Evolutionary conservation across 148 eudicot species (phyloP), one percentile per base, ranked within the genome.

Genomic region (Dysphania ambrosioides): DNA sequence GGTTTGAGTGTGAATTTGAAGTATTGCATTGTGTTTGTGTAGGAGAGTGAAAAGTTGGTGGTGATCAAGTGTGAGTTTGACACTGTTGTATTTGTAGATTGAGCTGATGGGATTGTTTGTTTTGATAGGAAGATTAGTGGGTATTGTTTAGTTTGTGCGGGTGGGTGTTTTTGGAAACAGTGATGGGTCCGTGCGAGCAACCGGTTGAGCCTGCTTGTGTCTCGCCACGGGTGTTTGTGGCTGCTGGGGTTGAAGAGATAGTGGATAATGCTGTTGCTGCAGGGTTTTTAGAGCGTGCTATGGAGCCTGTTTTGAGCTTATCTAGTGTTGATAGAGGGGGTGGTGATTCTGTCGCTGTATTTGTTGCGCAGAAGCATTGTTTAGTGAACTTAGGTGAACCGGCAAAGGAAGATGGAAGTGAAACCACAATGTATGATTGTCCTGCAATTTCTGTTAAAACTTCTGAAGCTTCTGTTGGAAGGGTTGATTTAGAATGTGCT

Each of bases 131-230:
- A 35, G 6, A 4, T 5, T 34, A 27, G 1, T 57, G 51, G 66
- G 61, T 51, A 24, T 71, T 75, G 68, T 75, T 24, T 56, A 65
- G 44, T 30, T 62, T 80, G 66, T 75, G n/a, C 42, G 71, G 79
- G 30, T n/a, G n/a, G n/a, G n/a, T n/a, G 21, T 41, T 51, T 63
- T 59, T 13, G 42, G 11, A 42, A 74, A 64, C 38, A 42, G 76
- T 64, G 79, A 80, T 80, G 83, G 79, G 72, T 80, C 42, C 79
- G 35, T 79, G 78, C 64, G 79, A 70, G 60, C 44, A 15, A 15
- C 9, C 49, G 1, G 72, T 40, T 56, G 72, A 76, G 58, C 64
- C 68, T 30, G 61, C n/a, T 75, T 67, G 75, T 13, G 18, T 41
- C 27, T 75, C 74, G 8, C 66, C 73, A 35, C 53, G n/a, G 61